Base-by-base conservation (phyloP, 2,329 filamentous ascomycete genomes). In the Catunica adiposa region DNA sequence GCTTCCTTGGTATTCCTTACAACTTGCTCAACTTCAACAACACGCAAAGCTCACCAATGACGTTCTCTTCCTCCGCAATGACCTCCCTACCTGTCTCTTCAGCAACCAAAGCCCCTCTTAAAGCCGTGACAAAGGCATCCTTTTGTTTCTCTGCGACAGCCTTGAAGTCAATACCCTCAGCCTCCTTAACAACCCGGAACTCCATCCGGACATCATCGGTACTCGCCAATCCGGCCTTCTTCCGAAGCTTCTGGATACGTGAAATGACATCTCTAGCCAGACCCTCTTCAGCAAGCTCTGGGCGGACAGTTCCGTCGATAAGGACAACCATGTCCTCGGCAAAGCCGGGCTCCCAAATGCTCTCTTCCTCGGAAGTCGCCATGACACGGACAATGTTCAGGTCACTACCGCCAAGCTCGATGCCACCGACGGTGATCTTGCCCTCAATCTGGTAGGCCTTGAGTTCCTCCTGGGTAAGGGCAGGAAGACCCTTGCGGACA, bases 201-300 rank as follows among this genome's bases (percentile, higher is more conserved):
- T 94, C 86, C 86, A 98, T 95, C 71, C 84, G 86, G 60, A 98
- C 83, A 65, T 97, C 92, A 65, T 98, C 92, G 0, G 90, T 97
- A 1, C 89, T 82, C 60, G 89, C 80, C 54, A 98, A 74, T 0
- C 88, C 88, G 6, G 89, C 89, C 73, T 92, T 92, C 79, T 98
- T 98, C 61, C 92, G 82, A 60, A 97, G 74, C 62, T 86, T 80
- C 71, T 98, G 92, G 22, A 98, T 85, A 42, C 90, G 83, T 68
- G 94, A 86, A 72, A 98, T 85, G 61, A 98, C 84, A 69, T 97
- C 92, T 63, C 92, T 79, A 1, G 86, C 90, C 55, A 98, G 70
- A 55, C 89, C 92, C 68, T 97, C 89, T 61, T 89, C 80, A 50
- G 84, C 85, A 37, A 98, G 75, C 65, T 95, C 89, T 0, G 89